Percentiles rank a stretch among this genome's conserved stretches.
These are phyloP conservation scores for Suillus tomentosus DNA, from an alignment of 768 basidiomycete species.

Conservation along the genomic window DNA sequence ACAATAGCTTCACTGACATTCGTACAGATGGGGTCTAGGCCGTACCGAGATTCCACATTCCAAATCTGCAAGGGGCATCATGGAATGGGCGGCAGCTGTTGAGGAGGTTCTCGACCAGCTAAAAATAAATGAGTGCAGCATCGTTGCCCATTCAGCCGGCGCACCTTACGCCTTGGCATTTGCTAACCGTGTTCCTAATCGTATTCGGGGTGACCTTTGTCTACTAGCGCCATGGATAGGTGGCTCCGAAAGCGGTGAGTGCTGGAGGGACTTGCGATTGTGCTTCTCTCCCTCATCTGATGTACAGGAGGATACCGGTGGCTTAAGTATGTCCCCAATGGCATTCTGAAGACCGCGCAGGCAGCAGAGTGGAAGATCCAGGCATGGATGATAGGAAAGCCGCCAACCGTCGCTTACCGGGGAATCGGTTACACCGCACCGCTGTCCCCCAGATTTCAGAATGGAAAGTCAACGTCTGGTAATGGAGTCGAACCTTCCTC, in stretches of 20 bases:
- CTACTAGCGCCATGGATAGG: constrained; percentile 96
- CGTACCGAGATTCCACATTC: constrained; percentile 70
- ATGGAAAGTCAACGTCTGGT: constrained; percentile 24
- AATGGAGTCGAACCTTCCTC: constrained; percentile 20
- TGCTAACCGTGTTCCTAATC: constrained; percentile 70
- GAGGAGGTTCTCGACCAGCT: constrained; percentile 87
- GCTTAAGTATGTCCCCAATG: constrained; percentile 95
- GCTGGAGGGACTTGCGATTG: constrained; percentile 6
- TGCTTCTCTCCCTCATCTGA: constrained; percentile 19
- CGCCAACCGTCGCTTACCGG: constrained; percentile 79
- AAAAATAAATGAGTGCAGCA: constrained; percentile 74
- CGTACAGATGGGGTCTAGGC: constrained; percentile 85
- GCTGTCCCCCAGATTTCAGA: constrained; percentile 34
- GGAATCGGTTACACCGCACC: constrained; percentile 81
- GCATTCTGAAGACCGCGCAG: constrained; percentile 91
- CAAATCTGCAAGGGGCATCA: constrained; percentile 74
- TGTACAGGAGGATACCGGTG: constrained; percentile 82
- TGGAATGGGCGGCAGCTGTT: constrained; percentile 89
- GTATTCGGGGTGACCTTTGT: constrained; percentile 83
- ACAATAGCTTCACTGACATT: background rate
- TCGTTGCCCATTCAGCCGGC: constrained; percentile 96
- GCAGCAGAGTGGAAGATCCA: constrained; percentile 98
- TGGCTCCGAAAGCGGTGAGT: constrained; percentile 78
- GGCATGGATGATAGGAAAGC: constrained; percentile 97
- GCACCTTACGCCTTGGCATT: constrained; percentile 93